Evolutionary conservation across 2,329 filamentous ascomycete species (phyloP).

Genomic region (Botrytis hyacinthi): DNA sequence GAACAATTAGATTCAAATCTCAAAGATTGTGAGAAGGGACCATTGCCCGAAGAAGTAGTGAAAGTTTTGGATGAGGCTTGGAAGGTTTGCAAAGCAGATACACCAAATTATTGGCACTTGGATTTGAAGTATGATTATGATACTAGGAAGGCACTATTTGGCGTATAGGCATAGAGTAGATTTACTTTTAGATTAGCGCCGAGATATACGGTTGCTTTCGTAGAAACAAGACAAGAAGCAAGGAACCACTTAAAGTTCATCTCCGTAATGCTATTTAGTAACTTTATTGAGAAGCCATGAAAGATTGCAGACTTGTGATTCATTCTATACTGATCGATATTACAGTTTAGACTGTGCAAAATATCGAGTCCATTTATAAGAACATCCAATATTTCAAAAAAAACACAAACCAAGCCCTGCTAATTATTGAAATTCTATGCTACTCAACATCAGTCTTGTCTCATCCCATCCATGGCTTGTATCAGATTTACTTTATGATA

Average conservation of each 20-base stretch:
- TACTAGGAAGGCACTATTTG: slow-evolving; percentile 33
- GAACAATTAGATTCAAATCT: slow-evolving; percentile 44
- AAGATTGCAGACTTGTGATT: not conserved
- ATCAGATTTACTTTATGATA: not conserved
- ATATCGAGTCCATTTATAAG: not conserved
- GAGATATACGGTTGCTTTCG: not conserved
- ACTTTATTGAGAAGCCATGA: not conserved
- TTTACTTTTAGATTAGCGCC: not conserved
- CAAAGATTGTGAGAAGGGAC: slow-evolving; percentile 49
- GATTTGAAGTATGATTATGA: slow-evolving; percentile 37
- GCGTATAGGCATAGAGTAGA: slow-evolving; percentile 7
- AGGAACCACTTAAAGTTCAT: not conserved
- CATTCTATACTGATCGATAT: not conserved
- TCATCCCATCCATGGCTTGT: not conserved
- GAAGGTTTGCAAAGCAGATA: slow-evolving; percentile 53
- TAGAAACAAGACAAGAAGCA: not conserved
- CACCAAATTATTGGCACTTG: slow-evolving; percentile 39
- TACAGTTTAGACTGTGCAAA: not conserved
- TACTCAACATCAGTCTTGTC: not conserved
- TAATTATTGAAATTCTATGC: not conserved
- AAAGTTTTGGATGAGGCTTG: slow-evolving; percentile 63
- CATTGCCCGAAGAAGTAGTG: slow-evolving; percentile 63
- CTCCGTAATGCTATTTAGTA: not conserved
- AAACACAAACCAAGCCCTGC: not conserved
- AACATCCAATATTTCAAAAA: not conserved